Evolutionary conservation across 108 stramenopile genomes (phyloP).

Genomic region (Cyclotella kingstonii): DNA sequence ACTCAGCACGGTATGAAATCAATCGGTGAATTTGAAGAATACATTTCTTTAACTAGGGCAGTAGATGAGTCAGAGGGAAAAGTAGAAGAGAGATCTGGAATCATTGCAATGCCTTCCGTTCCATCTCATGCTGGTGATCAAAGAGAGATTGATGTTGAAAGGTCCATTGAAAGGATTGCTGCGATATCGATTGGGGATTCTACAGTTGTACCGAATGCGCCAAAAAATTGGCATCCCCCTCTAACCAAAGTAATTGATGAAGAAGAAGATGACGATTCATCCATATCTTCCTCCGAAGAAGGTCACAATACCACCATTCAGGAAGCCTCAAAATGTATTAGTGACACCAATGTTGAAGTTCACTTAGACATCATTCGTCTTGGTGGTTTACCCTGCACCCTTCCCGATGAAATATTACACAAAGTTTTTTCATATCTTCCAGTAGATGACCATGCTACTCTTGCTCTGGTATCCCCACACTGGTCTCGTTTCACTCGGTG

Average conservation of each 20-base stretch:
- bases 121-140: not conserved
- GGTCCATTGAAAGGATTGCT: not conserved
- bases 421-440: conserved; percentile 64
- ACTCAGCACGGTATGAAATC: conserved; percentile 68
- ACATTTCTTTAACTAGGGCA: conserved; percentile 55
- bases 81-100: conserved; percentile 8
- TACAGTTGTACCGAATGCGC: not conserved
- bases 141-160: not conserved
- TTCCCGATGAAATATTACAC: conserved; percentile 78
- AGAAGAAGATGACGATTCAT: conserved; percentile 53
- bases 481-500: conserved; percentile 77
- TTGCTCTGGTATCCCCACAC: conserved; percentile 68
- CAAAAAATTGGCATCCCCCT: conserved; percentile 19
- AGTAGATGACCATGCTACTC: conserved; percentile 58
- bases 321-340: not conserved
- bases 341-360: conserved; percentile 25
- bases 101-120: not conserved
- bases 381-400: conserved; percentile 56
- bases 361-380: conserved; percentile 49
- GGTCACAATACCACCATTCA: conserved; percentile 2
- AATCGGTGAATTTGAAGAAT: conserved; percentile 86
- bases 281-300: conserved; percentile 22
- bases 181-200: not conserved
- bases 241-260: conserved; percentile 17
- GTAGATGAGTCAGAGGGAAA: conserved; percentile 44